A percentile compares a stretch with the other conserved stretches of the same genome.
Evolutionary conservation across 2,329 filamentous ascomycete species (phyloP).

Genomic region (Didymella arachidicola): DNA sequence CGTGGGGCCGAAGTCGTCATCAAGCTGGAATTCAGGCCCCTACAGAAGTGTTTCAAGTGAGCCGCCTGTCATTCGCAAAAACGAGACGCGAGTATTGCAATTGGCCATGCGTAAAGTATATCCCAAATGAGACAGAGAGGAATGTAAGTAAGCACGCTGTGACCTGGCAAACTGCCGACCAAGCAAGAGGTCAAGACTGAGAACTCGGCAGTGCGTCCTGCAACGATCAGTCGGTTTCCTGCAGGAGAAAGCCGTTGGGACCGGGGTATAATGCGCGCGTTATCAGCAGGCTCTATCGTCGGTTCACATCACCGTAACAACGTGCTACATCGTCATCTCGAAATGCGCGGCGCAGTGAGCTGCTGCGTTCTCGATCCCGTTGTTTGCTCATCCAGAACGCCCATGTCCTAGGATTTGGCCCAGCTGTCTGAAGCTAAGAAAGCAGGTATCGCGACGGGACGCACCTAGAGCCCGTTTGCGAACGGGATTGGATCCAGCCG

Average conservation of each 20-base stretch:
- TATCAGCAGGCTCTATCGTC: conserved; percentile 15
- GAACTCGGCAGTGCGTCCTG: conserved; percentile 36
- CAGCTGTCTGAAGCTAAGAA: conserved; percentile 26
- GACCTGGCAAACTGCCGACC: conserved; percentile 43
- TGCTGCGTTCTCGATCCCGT: conserved; percentile 2
- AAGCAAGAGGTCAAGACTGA: conserved; percentile 39
- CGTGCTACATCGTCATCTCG: conserved; percentile 7
- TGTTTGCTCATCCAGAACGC: conserved; percentile 20
- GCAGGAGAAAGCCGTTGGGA: conserved; percentile 27
- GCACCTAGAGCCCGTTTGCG: conserved; percentile 40
- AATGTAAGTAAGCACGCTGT: conserved; percentile 34
- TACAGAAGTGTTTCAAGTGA: conserved; percentile 31
- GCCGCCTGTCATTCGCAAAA: conserved; percentile 14
- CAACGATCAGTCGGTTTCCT: conserved; percentile 24
- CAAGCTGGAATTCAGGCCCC: conserved; percentile 18
- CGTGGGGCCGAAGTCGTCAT: conserved; percentile 26
- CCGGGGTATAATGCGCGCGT: conserved; percentile 28
- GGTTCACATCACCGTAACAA: background rate
- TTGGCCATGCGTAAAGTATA: conserved; percentile 31
- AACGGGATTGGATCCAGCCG: conserved; percentile 20
- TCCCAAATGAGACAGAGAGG: conserved; percentile 27
- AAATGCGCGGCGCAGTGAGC: background rate
- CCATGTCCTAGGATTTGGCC: conserved; percentile 7
- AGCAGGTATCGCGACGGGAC: conserved; percentile 35
- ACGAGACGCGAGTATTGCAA: conserved; percentile 15